phyloP scores from a whole-genome alignment of 139 green algal species.

The Mychonastes homosphaera region DNA sequence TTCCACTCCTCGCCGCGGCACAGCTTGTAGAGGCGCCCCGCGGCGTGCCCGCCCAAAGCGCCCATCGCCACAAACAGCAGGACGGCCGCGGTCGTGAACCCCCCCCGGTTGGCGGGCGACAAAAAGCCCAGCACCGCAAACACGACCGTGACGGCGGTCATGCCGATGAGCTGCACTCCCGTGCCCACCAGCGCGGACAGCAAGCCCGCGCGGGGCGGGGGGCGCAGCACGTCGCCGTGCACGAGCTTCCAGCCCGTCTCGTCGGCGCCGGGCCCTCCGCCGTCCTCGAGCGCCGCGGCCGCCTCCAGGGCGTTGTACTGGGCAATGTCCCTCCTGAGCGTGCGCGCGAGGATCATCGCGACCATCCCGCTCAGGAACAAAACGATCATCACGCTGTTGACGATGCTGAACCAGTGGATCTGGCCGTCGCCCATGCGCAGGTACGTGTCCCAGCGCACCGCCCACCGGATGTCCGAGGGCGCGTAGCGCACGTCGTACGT shows the following conservation, averaged over 20 bases:
- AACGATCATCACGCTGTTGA: slow-evolving; percentile 99
- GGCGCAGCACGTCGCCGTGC: slow-evolving; percentile 97
- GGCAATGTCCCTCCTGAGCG: slow-evolving; percentile 77
- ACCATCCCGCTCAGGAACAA: slow-evolving; percentile 98
- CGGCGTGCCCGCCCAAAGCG: slow-evolving; percentile 78
- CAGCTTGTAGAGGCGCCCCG: slow-evolving; percentile 81
- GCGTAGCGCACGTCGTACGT: slow-evolving; percentile 98
- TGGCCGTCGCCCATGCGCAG: slow-evolving; percentile 87
- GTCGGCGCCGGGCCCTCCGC: slow-evolving; percentile 51
- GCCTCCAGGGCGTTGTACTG: slow-evolving; percentile 93
- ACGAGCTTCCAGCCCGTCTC: slow-evolving; percentile 98
- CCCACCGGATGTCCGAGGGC: slow-evolving; percentile 94
- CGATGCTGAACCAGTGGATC: slow-evolving; percentile 99
- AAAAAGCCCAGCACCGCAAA: slow-evolving; percentile 97
- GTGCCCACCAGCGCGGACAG: slow-evolving; percentile 87
- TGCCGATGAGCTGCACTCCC: slow-evolving; percentile 88
- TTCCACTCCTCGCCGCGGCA: slow-evolving; percentile 81
- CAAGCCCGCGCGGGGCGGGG: slow-evolving; percentile 53
- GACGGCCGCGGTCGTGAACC: slow-evolving; percentile 84
- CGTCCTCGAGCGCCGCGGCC: slow-evolving; percentile 1
- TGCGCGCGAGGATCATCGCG: slow-evolving; percentile 98
- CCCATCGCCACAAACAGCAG: slow-evolving; percentile 98
- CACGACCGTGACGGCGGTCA: slow-evolving; percentile 86
- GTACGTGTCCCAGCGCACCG: slow-evolving; percentile 97
- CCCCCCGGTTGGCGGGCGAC: slow-evolving; percentile 93